Evolutionary conservation across 1,284 basidiomycete species (phyloP).

Genomic region (Fomitopsis pinicola): DNA sequence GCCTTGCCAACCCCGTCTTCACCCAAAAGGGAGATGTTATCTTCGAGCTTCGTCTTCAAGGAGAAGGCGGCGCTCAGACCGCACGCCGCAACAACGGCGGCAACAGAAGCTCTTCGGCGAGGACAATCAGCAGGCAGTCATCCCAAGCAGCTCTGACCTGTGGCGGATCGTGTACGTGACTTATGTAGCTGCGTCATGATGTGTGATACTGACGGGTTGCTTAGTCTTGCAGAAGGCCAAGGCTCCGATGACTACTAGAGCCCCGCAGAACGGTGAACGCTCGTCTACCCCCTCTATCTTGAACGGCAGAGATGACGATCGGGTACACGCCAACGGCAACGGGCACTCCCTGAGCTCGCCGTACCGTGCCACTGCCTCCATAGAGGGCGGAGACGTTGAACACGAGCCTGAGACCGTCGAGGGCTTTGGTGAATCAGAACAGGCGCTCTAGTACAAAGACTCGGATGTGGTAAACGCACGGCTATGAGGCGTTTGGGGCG

Average conservation of each 20-base stretch:
- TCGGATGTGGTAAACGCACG: too few species aligned
- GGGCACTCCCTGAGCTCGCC: not conserved
- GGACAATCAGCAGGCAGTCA: not conserved
- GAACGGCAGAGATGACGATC: not conserved
- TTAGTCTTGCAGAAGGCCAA: not conserved
- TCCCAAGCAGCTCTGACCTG: not conserved
- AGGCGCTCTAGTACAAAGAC: too few species aligned
- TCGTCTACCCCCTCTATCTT: not conserved
- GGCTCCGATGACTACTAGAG: not conserved
- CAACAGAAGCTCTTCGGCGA: not conserved
- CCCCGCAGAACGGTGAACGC: not conserved
- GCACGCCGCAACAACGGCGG: not conserved
- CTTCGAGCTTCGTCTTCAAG: conserved; percentile 25
- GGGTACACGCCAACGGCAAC: not conserved
- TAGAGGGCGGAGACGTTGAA: too few species aligned
- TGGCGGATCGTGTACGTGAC: not conserved
- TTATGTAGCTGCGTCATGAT: too few species aligned
- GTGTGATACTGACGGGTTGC: not conserved
- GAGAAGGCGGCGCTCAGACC: not conserved
- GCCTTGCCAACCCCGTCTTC: conserved; percentile 29
- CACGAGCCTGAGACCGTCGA: too few species aligned
- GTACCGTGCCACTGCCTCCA: not conserved
- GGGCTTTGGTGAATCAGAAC: too few species aligned
- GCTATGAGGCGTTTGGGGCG: too few species aligned
- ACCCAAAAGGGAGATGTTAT: conserved; percentile 27